Conservation (phyloP, 305 asterid species). For the Rubia tinctorum region DNA sequence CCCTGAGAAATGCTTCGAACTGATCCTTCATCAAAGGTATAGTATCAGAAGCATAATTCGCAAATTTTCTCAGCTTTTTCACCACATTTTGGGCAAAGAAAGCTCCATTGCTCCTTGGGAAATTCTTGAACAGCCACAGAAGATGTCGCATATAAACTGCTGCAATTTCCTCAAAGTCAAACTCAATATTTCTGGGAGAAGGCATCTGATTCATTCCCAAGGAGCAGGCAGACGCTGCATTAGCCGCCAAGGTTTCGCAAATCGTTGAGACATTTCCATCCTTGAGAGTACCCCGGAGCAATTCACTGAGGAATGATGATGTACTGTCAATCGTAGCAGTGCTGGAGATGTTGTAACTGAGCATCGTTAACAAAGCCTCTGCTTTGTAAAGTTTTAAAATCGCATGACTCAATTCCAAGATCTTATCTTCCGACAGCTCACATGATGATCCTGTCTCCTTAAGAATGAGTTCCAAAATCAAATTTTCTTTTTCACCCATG, state of each 20-base stretch:
- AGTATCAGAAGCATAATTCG: not conserved
- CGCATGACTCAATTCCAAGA: not conserved
- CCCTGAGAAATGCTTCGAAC: slow-evolving; percentile 3
- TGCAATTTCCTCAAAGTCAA: not conserved
- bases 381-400: not conserved
- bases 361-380: slow-evolving; percentile 3
- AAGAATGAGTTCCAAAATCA: not conserved
- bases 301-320: too few relatives aligned
- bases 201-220: too few relatives aligned
- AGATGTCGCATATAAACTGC: not conserved
- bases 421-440: not conserved
- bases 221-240: too few relatives aligned
- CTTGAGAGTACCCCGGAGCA: too few relatives aligned
- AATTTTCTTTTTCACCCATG: not conserved
- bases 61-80: slow-evolving; percentile 8
- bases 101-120: not conserved
- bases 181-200: too few relatives aligned
- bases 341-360: not conserved
- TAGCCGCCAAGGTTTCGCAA: not conserved
- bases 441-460: not conserved
- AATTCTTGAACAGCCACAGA: not conserved
- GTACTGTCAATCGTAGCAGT: too few relatives aligned
- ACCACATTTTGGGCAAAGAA: slow-evolving; percentile 9
- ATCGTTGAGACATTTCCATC: not conserved
- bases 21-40: not conserved